A percentile compares a stretch with the other conserved stretches of the same genome.
phyloP scores from a whole-genome alignment of 257 asterid species.

The Linderniella brevidens region DNA sequence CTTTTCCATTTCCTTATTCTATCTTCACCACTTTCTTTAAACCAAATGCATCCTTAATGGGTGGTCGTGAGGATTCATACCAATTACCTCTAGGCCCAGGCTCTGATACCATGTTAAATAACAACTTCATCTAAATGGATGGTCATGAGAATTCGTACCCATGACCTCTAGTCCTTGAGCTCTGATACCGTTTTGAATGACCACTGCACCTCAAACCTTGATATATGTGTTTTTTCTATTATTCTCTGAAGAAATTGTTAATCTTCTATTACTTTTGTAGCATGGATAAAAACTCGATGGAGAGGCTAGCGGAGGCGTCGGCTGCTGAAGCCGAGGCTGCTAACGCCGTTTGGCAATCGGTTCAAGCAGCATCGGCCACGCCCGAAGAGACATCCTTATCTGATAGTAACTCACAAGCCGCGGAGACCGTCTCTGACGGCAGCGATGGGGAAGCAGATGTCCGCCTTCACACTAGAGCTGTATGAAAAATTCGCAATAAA shows the following conservation, averaged over 20 bases:
- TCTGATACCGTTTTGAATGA: too few relatives aligned
- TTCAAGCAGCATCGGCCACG: constrained; percentile 54
- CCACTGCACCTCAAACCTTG: too few relatives aligned
- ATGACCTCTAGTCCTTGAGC: too few relatives aligned
- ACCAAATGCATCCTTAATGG: too few relatives aligned
- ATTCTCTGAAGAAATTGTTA: not conserved
- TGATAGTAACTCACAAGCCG: constrained; percentile 57
- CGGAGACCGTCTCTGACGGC: constrained; percentile 62
- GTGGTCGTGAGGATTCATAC: too few relatives aligned
- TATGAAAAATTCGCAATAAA: constrained; percentile 17
- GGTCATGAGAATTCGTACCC: too few relatives aligned
- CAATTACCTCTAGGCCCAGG: too few relatives aligned
- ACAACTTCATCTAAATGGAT: too few relatives aligned
- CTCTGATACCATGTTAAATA: too few relatives aligned
- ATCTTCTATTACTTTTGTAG: constrained; percentile 20
- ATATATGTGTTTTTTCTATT: too few relatives aligned
- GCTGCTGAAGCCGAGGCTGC: constrained; percentile 99
- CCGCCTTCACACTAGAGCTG: constrained; percentile 95
- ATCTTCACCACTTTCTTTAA: too few relatives aligned
- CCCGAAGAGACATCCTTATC: constrained; percentile 63
- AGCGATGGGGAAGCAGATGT: constrained; percentile 77
- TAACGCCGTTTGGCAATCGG: constrained; percentile 89
- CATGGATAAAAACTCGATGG: constrained; percentile 68
- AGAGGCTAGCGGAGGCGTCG: constrained; percentile 80
- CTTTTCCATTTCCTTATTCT: too few relatives aligned